Conservation (phyloP, 305 asterid species). For the Withania somnifera region DNA sequence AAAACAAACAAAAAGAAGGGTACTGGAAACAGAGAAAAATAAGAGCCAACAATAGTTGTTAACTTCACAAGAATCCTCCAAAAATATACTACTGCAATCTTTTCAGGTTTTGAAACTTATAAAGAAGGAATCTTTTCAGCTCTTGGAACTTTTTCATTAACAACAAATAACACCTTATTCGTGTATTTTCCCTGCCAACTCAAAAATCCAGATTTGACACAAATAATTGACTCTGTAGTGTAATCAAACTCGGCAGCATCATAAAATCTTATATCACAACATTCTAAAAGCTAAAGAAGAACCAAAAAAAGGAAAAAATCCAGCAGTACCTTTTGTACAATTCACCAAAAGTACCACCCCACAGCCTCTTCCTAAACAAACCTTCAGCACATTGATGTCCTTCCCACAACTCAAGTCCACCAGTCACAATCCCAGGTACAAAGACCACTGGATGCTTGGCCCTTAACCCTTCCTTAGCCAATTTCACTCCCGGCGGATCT, state of each 20-base stretch:
- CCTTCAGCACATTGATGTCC: constrained; percentile 92
- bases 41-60: background rate
- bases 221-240: background rate
- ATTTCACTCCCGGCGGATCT: constrained; percentile 78
- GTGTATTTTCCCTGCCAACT: background rate
- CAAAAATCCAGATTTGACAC: background rate
- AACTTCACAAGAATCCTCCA: background rate
- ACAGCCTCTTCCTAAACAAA: constrained; percentile 71
- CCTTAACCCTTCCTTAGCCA: constrained; percentile 60
- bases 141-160: background rate
- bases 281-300: background rate
- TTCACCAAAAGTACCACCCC: constrained; percentile 97
- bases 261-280: background rate
- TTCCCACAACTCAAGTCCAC: constrained; percentile 92
- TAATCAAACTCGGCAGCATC: background rate
- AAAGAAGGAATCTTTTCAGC: background rate
- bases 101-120: background rate
- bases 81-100: background rate
- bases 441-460: constrained; percentile 85
- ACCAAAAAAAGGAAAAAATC: background rate
- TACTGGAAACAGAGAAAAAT: background rate
- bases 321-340: constrained; percentile 53
- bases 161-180: background rate
- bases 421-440: constrained; percentile 88
- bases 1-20: background rate